Evolutionary conservation across 164 flowering plant genomes (phyloP), one percentile per base, ranked within the genome.

Genomic region (Buxus sempervirens): DNA sequence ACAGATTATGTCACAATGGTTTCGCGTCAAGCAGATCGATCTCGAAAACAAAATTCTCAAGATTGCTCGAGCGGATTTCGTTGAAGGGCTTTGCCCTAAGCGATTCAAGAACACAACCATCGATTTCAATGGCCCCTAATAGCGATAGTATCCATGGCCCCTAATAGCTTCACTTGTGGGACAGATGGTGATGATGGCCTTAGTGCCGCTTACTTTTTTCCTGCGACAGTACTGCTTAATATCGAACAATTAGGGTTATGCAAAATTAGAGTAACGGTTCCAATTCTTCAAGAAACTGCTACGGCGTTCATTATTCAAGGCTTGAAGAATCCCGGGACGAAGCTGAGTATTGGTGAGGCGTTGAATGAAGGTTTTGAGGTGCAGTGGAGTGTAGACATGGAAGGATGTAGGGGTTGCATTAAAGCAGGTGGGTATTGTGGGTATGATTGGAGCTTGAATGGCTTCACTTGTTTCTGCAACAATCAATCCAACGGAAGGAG

Each of bases 281-380:
- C 72, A 15, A 67, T 69, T 18, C 24, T 32, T 14, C 10, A 36
- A 27, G 25, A 6, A 5, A 42, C 24, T 26, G 58, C 24, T 9
- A 13, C 3, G 32, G 61, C 9, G 20, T 56, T 45, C 55, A 5
- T 41, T 63, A 27, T 26, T 27, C 27, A 20, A 23, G 20, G 21
- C 54, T 7, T 32, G 5, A 32, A 32, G n/a, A n/a, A n/a, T n/a
- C n/a, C n/a, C n/a, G n/a, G n/a, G n/a, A n/a, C n/a, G n/a, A n/a
- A n/a, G n/a, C n/a, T n/a, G 16, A 42, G 7, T 51, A n/a, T 73
- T 25, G 54, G 28, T 16, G 55, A 27, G 49, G 41, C 59, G 28
- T 63, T 74, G 24, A 22, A 21, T 21, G 25, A 56, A 8, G 77
- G 77, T 13, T 74, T 74, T 56, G 77, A 45, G 9, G 27, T 74